Percentiles rank a stretch among this genome's conserved stretches.
These are phyloP conservation scores for Rhypophila decipiens DNA, from an alignment of 495 filamentous ascomycete species.

Conservation along the genomic window DNA sequence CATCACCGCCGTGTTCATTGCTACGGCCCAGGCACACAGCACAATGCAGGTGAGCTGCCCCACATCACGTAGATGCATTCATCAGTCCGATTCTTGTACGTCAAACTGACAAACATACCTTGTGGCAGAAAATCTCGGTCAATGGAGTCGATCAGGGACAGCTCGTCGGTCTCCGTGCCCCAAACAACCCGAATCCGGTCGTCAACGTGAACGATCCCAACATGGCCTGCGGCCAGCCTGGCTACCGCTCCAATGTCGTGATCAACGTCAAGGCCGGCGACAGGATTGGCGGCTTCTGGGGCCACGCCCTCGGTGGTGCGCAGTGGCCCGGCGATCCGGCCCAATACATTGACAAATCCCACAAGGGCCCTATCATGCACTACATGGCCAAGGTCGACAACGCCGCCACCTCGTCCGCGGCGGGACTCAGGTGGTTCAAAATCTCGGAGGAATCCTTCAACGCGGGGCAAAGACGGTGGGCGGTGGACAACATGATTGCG, in stretches of 20 bases:
- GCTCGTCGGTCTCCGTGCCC: conserved; percentile 6
- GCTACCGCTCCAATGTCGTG: conserved; percentile 2
- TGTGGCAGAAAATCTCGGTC: conserved; percentile 6
- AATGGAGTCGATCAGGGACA: conserved; percentile 4
- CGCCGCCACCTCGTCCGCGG: neutral
- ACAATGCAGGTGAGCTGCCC: conserved; percentile 1
- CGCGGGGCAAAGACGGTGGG: conserved; percentile 2
- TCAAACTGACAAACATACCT: neutral
- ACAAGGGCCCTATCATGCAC: conserved; percentile 6
- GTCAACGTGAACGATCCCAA: conserved; percentile 7
- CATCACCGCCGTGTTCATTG: neutral
- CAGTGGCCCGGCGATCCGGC: conserved; percentile 6
- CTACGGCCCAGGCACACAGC: conserved; percentile 5
- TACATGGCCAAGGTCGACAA: conserved; percentile 9
- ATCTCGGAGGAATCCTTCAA: conserved; percentile 4
- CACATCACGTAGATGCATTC: neutral
- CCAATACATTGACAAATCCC: conserved; percentile 5
- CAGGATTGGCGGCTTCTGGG: conserved; percentile 8
- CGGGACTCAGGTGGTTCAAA: conserved; percentile 7
- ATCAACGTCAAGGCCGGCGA: conserved; percentile 6
- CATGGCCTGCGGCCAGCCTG: conserved; percentile 5
- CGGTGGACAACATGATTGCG: conserved; percentile 13
- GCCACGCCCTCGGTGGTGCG: conserved; percentile 7
- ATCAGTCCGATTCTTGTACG: too few species aligned
- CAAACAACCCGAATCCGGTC: conserved; percentile 4